phyloP scores from a whole-genome alignment of 2,329 filamentous ascomycete species.

The Aspergillus tanneri region DNA sequence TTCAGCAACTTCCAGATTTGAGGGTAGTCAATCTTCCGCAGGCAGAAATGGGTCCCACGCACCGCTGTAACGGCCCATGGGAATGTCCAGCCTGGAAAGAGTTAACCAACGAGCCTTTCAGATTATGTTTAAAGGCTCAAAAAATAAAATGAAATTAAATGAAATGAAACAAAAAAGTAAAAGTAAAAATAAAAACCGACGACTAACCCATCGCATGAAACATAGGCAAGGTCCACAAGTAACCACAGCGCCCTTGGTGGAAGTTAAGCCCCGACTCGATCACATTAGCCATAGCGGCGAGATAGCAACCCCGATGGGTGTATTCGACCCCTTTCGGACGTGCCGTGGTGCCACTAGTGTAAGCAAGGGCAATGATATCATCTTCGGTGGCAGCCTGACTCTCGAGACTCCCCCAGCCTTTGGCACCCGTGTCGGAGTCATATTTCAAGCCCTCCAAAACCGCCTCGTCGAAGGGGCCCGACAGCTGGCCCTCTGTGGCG shows the following conservation, averaged over 20 bases:
- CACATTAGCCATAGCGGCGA: constrained; percentile 80
- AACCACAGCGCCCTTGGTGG: constrained; percentile 67
- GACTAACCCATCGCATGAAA: constrained; percentile 61
- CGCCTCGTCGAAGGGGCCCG: constrained; percentile 79
- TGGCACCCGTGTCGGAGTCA: constrained; percentile 64
- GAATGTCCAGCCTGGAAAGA: constrained; percentile 67
- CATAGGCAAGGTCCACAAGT: constrained; percentile 92
- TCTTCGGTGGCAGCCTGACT: constrained; percentile 73
- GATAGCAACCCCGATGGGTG: constrained; percentile 82
- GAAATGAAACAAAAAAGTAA: too few relatives aligned
- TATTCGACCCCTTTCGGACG: constrained; percentile 90
- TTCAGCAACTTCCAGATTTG: constrained; percentile 88
- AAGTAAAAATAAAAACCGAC: too few relatives aligned
- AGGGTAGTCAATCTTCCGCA: constrained; percentile 92
- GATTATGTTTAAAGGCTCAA: too few relatives aligned
- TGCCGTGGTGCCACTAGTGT: constrained; percentile 91
- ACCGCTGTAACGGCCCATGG: constrained; percentile 93
- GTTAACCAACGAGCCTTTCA: constrained; percentile 41
- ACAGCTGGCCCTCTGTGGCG: constrained; percentile 67
- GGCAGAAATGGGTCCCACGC: constrained; percentile 88
- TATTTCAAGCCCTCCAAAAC: constrained; percentile 75
- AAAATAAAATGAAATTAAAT: background rate
- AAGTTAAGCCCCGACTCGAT: constrained; percentile 84
- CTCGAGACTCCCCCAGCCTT: constrained; percentile 76
- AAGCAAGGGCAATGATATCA: constrained; percentile 79